Evolutionary conservation across 305 asterid species (phyloP), one percentile per base, ranked within the genome.

Genomic region (Stenogyne calaminthoides): DNA sequence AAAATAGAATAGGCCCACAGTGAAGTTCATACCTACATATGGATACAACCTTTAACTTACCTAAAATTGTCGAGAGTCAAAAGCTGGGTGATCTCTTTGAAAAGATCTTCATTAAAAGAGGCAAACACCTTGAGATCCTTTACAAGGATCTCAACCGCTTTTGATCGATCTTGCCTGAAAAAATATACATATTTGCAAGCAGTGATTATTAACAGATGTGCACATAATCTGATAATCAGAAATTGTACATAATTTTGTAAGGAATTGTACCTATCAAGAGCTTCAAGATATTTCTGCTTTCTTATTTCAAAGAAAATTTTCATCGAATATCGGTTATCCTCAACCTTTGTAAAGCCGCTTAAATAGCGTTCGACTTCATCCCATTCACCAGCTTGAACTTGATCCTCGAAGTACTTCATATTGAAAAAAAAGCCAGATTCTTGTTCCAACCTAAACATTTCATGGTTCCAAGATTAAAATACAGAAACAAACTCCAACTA

Each of bases 51-150:
- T 15, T 58, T 37, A 65, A 56, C 64, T 9, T 81, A 91, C 97
- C 97, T 86, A 83, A 91, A 91, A 82, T 91, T 91, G 74, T 66
- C 88, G 14, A 91, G 88, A 29, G 97, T 91, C 82, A 91, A 74
- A 27, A 91, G 87, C 80, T 89, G 97, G 49, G 97, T 91, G 55
- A 91, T 91, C 82, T 91, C 97, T 82, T 91, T 91, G 68, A 83
- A 91, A 71, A 89, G 85, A 81, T 89, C 94, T 83, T 91, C 97
- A 71, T 91, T 88, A 69, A 91, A 91, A 37, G 97, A 82, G 9
- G 97, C 88, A 77, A 91, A 89, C 58, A 91, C 96, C 82, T 84
- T 88, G 75, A 91, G 85, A 83, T 91, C 97, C 78, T 81, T 88
- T 60, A 91, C 97, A 73, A 91, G 88, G 64, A 91, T 85, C 70